Percentiles rank a stretch among this genome's conserved stretches.
These are phyloP conservation scores for Asclepias syriaca DNA, from an alignment of 257 asterid genomes.

Conservation along the genomic window DNA sequence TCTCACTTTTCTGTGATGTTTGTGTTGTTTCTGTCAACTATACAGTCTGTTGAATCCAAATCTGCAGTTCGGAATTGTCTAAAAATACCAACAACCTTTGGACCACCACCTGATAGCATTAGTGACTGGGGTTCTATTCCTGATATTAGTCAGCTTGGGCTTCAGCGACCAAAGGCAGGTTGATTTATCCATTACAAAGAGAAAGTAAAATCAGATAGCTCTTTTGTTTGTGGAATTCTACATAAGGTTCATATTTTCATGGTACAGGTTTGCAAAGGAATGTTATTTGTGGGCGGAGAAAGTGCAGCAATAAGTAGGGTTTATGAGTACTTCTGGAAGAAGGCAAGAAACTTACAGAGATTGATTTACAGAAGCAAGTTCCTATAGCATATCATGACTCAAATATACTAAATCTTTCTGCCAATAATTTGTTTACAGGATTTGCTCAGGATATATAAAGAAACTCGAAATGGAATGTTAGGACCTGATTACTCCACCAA, in stretches of 20 bases:
- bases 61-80: constrained; percentile 59
- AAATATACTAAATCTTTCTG: not conserved
- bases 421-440: constrained; percentile 38
- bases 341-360: constrained; percentile 32
- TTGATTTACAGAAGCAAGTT: not conserved
- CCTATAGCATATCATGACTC: not conserved
- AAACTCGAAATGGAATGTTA: constrained; percentile 88
- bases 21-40: constrained; percentile 21
- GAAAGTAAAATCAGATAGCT: not conserved
- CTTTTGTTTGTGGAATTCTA: not conserved
- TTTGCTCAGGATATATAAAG: constrained; percentile 63
- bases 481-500: constrained; percentile 94
- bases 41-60: constrained; percentile 74
- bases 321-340: constrained; percentile 89
- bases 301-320: constrained; percentile 79
- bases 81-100: constrained; percentile 63
- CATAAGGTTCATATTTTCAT: not conserved
- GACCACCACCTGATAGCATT: constrained; percentile 55
- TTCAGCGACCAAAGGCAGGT: constrained; percentile 56
- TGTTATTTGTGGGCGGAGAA: constrained; percentile 88
- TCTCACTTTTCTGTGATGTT: constrained; percentile 6
- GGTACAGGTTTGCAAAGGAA: constrained; percentile 69
- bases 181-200: constrained; percentile 3
- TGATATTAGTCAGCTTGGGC: constrained; percentile 55
- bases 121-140: constrained; percentile 85